Conservation (phyloP, 495 filamentous ascomycete genomes). For the Penicillium bialowiezense region DNA sequence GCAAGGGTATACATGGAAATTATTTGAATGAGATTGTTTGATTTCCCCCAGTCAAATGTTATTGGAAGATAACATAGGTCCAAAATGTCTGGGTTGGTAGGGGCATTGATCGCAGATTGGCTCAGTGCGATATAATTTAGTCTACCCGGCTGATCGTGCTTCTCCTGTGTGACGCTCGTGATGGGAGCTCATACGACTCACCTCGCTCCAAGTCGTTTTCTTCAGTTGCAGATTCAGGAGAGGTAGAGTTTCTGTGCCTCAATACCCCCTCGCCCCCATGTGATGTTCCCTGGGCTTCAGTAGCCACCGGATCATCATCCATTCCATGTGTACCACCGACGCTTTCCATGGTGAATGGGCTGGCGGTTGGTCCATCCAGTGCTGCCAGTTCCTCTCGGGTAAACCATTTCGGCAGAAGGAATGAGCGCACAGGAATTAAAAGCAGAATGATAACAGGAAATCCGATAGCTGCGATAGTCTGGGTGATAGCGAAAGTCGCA, state of each 20-base stretch:
- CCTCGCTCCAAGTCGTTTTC: slow-evolving; percentile 41
- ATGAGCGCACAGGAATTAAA: slow-evolving; percentile 73
- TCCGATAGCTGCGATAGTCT: slow-evolving; percentile 91
- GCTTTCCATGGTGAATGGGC: slow-evolving; percentile 81
- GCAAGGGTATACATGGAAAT: slow-evolving; percentile 5
- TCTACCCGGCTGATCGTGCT: slow-evolving; percentile 26
- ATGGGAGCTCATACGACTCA: slow-evolving; percentile 33
- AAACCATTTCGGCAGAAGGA: slow-evolving; percentile 72
- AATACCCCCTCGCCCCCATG: slow-evolving; percentile 17
- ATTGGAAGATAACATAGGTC: too few species aligned
- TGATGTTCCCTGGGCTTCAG: neutral
- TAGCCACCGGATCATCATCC: slow-evolving; percentile 15
- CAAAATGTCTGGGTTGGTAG: neutral
- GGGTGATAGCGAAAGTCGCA: slow-evolving; percentile 90
- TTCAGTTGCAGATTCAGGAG: slow-evolving; percentile 28
- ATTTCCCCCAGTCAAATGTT: too few species aligned
- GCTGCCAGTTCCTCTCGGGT: slow-evolving; percentile 61
- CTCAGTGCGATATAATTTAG: neutral
- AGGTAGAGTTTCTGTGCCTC: slow-evolving; percentile 12
- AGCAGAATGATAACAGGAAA: slow-evolving; percentile 85
- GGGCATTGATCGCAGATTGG: neutral
- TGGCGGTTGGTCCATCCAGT: slow-evolving; percentile 79
- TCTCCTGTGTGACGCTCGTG: slow-evolving; percentile 24
- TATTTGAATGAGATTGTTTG: too few species aligned
- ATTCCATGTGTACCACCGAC: slow-evolving; percentile 68